Evolutionary conservation across 2,329 filamentous ascomycete species (phyloP).

Genomic region (Truncatella angustata): DNA sequence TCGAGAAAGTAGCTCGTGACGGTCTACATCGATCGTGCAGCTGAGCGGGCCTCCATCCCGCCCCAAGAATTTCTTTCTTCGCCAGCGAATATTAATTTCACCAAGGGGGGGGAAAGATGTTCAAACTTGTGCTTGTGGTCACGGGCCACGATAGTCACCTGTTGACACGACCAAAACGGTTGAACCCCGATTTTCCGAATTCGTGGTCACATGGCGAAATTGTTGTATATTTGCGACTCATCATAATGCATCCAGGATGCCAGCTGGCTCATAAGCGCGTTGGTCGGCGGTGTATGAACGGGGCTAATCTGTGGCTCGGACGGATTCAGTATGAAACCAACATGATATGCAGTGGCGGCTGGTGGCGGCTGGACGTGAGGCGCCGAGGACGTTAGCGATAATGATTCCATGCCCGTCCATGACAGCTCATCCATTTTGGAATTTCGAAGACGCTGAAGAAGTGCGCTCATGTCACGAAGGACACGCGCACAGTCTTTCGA

Average conservation of each 20-base stretch:
- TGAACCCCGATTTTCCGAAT: too few species aligned
- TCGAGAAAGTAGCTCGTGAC: too few species aligned
- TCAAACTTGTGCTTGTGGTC: too few species aligned
- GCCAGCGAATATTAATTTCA: too few species aligned
- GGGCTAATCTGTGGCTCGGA: neutral
- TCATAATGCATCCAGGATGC: conserved; percentile 12
- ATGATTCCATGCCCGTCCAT: neutral
- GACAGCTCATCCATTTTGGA: neutral
- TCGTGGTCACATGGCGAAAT: neutral
- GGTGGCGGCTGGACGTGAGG: neutral
- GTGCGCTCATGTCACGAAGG: conserved; percentile 34
- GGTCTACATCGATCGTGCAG: too few species aligned
- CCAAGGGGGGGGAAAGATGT: too few species aligned
- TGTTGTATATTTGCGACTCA: conserved; percentile 8
- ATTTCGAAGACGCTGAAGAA: conserved; percentile 32
- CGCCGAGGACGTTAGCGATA: neutral
- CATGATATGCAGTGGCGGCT: conserved; percentile 11
- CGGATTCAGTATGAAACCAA: conserved; percentile 15
- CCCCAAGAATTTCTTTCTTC: too few species aligned
- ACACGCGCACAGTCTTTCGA: conserved; percentile 36
- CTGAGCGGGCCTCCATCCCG: too few species aligned
- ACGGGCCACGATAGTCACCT: too few species aligned
- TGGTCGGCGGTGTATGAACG: neutral
- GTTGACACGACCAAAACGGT: too few species aligned
- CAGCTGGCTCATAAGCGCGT: conserved; percentile 5